phyloP scores from a whole-genome alignment of 2,329 filamentous ascomycete species.

The Akanthomyces muscarius region DNA sequence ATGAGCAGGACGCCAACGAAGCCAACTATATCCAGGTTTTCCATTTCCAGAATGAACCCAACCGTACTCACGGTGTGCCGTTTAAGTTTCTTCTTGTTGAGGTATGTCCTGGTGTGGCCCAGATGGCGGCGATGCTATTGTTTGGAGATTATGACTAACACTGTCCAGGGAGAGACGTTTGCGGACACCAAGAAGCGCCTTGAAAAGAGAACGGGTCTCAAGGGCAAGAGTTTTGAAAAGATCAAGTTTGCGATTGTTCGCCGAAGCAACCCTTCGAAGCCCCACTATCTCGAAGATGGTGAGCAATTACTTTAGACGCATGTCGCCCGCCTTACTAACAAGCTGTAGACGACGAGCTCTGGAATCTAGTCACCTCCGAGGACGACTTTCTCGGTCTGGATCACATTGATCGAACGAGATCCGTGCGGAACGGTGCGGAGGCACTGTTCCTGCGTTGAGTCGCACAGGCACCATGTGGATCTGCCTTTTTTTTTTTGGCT shows the following conservation, averaged over 20 bases:
- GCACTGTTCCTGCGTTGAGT: slow-evolving; percentile 56
- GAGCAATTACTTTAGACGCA: slow-evolving; percentile 33
- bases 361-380: slow-evolving; percentile 46
- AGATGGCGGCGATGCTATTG: background rate
- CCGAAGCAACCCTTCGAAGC: slow-evolving; percentile 68
- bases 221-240: slow-evolving; percentile 97
- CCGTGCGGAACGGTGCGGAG: slow-evolving; percentile 55
- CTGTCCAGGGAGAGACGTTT: slow-evolving; percentile 70
- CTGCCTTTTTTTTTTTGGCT: background rate
- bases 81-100: slow-evolving; percentile 86
- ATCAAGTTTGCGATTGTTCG: slow-evolving; percentile 89
- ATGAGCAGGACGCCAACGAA: slow-evolving; percentile 57
- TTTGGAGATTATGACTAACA: slow-evolving; percentile 5
- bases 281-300: slow-evolving; percentile 86
- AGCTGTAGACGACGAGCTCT: slow-evolving; percentile 54
- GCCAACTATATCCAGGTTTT: slow-evolving; percentile 70
- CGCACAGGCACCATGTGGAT: background rate
- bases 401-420: slow-evolving; percentile 59
- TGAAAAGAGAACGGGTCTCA: slow-evolving; percentile 87
- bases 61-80: slow-evolving; percentile 78
- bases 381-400: slow-evolving; percentile 64
- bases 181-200: slow-evolving; percentile 91
- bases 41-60: slow-evolving; percentile 89
- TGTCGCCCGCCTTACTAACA: slow-evolving; percentile 22
- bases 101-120: slow-evolving; percentile 44